Percentiles rank a stretch among this genome's conserved stretches.
phyloP scores from a whole-genome alignment of 805 yeast genomes.

The Kluyveromyces dobzhanskii region DNA sequence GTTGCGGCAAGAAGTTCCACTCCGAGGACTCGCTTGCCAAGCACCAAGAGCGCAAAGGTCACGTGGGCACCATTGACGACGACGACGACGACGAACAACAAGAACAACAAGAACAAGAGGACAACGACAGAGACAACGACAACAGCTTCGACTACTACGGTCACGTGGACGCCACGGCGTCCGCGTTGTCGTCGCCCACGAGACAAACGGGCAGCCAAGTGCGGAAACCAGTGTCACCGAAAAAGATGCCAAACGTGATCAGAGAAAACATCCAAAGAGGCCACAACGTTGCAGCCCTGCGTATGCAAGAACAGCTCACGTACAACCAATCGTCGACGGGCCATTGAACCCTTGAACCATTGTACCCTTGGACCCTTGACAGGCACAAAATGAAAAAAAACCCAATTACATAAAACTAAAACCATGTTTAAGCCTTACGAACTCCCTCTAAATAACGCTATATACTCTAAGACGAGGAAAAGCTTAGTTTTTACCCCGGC shows the following conservation, averaged over 20 bases:
- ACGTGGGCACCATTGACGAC: neutral
- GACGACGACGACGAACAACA: neutral
- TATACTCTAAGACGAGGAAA: no score
- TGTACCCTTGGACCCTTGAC: no score
- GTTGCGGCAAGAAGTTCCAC: conserved; percentile 88
- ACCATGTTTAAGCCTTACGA: no score
- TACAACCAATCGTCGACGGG: neutral
- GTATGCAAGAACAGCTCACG: conserved; percentile 3
- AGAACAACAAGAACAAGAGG: no score
- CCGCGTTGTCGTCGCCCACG: neutral
- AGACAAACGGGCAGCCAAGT: neutral
- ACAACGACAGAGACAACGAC: no score
- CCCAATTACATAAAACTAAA: no score
- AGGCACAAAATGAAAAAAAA: no score
- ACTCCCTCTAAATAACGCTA: no score
- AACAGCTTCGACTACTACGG: no score
- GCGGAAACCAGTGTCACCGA: conserved; percentile 4
- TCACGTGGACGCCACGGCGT: neutral
- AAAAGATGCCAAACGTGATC: neutral
- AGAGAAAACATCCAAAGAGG: conserved; percentile 1
- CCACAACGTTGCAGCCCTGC: neutral
- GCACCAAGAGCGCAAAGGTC: conserved; percentile 32
- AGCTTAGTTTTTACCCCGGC: no score
- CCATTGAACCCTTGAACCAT: no score
- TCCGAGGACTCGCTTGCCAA: conserved; percentile 82